Base-by-base conservation (phyloP, 2,329 filamentous ascomycete genomes). In the Celoporthe dispersa region DNA sequence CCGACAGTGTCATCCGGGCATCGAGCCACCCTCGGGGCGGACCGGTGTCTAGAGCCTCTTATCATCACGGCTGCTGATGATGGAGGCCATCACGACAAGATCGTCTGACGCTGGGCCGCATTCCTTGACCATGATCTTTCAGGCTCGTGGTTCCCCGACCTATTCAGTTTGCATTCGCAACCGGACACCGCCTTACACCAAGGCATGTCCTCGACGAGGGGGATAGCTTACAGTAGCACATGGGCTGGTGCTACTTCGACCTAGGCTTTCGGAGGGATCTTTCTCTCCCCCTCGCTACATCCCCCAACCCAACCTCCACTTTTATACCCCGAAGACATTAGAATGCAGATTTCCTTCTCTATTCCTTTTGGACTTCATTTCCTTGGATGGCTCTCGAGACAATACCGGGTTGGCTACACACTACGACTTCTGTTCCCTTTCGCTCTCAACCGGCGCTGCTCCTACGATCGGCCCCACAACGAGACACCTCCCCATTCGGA, bases 11-110 rank as follows among this genome's bases (percentile, higher is more conserved):
- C 33, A 79, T 78, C 2, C 70, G 84, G 68, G 79, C 80, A 51
- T 82, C 81, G 79, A 77, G 72, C 59, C 82, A 79, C 67, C 83
- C 79, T 67, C 75, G 75, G 25, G 60, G 74, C 48, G 73, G 77
- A 62, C 65, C 59, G 64, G 70, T 64, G 62, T 48, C 60, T 67
- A 60, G 44, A 65, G 35, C 55, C 39, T 35, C 44, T 28, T 44
- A 65, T 57, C 44, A 39, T 35, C 35, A 35, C 35, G n/a, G 12
- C 65, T 61, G 28, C 61, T 44, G 55, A 60, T 62, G 59, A 60
- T 62, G 44, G 44, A 33, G 44, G 57, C 35, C 8, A 59, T n/a
- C n/a, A 37, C 35, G 31, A 63, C 28, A 65, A n/a, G 16, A 55
- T 22, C 25, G 7, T 4, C 25, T 25, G 66, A 53, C 55, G 48